A percentile compares a stretch with the other conserved stretches of the same genome.
Conservation (phyloP, 2,329 filamentous ascomycete genomes). For the Chalaropsis ovoidea region DNA sequence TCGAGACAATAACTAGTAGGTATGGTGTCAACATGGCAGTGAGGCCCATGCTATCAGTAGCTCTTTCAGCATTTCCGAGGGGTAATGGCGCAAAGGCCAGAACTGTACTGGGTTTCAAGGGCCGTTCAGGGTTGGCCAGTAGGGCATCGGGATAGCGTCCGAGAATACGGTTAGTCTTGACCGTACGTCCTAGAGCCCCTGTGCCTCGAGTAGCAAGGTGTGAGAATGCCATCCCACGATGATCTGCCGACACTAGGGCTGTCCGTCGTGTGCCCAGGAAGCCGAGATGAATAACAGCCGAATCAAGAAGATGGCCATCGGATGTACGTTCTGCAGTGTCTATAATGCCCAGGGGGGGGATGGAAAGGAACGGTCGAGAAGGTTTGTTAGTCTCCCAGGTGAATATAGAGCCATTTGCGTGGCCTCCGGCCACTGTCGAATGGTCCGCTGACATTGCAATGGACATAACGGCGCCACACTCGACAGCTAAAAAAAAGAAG, state of each 20-base stretch:
- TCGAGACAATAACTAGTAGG: slow-evolving; percentile 90
- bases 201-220: slow-evolving; percentile 88
- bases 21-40: slow-evolving; percentile 96
- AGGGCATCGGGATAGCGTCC: slow-evolving; percentile 75
- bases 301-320: slow-evolving; percentile 74
- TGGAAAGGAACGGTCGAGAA: slow-evolving; percentile 79
- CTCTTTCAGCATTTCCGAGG: slow-evolving; percentile 83
- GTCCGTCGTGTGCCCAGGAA: slow-evolving; percentile 91
- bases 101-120: slow-evolving; percentile 84
- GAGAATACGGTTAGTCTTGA: slow-evolving; percentile 83
- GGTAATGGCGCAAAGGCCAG: slow-evolving; percentile 84
- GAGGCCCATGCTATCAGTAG: slow-evolving; percentile 76
- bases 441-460: slow-evolving; percentile 90
- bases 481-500: slow-evolving; percentile 53
- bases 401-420: slow-evolving; percentile 84
- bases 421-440: slow-evolving; percentile 79
- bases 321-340: slow-evolving; percentile 43
- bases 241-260: slow-evolving; percentile 87
- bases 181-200: slow-evolving; percentile 69
- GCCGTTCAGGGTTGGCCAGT: slow-evolving; percentile 47
- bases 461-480: slow-evolving; percentile 78
- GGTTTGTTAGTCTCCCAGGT: slow-evolving; percentile 85
- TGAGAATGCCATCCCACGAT: slow-evolving; percentile 94
- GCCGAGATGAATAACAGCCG: slow-evolving; percentile 77
- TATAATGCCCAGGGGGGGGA: slow-evolving; percentile 61